Base-by-base conservation (phyloP, 768 basidiomycete species). In the Mycena haematopus region DNA sequence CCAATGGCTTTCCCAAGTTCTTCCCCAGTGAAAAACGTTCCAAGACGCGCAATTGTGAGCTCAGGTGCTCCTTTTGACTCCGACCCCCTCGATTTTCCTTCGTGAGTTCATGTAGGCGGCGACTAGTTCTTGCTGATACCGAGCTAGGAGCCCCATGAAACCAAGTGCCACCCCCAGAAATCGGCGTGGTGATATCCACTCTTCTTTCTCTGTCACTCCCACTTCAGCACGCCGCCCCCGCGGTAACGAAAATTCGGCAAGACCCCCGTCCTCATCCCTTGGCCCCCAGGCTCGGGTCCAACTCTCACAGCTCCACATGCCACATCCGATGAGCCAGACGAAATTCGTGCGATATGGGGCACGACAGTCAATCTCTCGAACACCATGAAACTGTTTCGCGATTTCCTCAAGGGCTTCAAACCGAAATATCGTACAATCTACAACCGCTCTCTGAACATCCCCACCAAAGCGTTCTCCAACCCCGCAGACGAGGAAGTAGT, bases 311-410 rank as follows among this genome's bases (percentile, higher is more conserved):
- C 82, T 8, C 86, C 83, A 17, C 83, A 79, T 29, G 81, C 74
- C 1, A 86, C 84, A 15, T 86, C 84, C 14, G 91, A 90, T 63
- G 89, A 90, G 57, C 90, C 89, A 0, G 92, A 92, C 59, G 92
- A 92, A 67, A 91, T 94, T 53, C 84, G 92, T 57, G 95, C 94
- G 24, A 93, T 99, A 63, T 99, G 97, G 96, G 97, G 97, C 31
- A 99, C 97, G 0, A 96, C 93, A 1, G 95, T 99, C 69, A 92
- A 93, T 67, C 82, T 99, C 27, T 84, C 87, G 3, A 92, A 96
- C 73, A 91, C 92, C 14, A 97, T 98, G 92, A 90, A 88, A 69
- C 76, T 90, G 21, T 99, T 98, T 79, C 85, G 88, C 54, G 88
- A 91, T 38, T 98, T 98, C 74, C 77, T 99, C 58, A 87, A 85